Percentiles rank a stretch among this genome's conserved stretches.
Conservation (phyloP, 805 yeast genomes). For the Metschnikowia kunwiensis region DNA sequence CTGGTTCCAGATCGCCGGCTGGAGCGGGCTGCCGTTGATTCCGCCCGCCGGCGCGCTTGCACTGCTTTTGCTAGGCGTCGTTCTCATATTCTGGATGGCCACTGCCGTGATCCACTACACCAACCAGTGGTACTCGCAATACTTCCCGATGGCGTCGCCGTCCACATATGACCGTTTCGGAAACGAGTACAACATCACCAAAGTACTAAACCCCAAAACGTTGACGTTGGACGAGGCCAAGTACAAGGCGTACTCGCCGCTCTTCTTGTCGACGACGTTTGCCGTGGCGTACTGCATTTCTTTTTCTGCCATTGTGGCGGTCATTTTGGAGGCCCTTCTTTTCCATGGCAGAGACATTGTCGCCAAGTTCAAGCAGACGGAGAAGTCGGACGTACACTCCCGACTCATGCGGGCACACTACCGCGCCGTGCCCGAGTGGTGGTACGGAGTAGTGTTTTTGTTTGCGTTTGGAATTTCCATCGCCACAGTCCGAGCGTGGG, state of each 20-base stretch:
- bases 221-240: slow-evolving; percentile 16
- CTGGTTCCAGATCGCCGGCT: slow-evolving; percentile 21
- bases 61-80: slow-evolving; percentile 19
- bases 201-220: slow-evolving; percentile 14
- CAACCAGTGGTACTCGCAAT: slow-evolving; percentile 23
- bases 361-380: slow-evolving; percentile 16
- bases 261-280: slow-evolving; percentile 21
- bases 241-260: slow-evolving; percentile 21
- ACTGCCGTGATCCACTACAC: slow-evolving; percentile 21
- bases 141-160: slow-evolving; percentile 22
- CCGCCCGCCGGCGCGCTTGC: slow-evolving; percentile 20
- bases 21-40: slow-evolving; percentile 20
- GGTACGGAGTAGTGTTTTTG: slow-evolving; percentile 17
- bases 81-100: slow-evolving; percentile 18
- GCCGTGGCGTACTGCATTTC: slow-evolving; percentile 21
- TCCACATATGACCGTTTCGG: slow-evolving; percentile 21
- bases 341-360: slow-evolving; percentile 22
- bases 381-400: slow-evolving; percentile 21
- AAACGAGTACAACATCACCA: slow-evolving; percentile 18
- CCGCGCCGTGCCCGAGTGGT: slow-evolving; percentile 23
- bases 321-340: slow-evolving; percentile 19
- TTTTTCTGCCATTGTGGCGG: slow-evolving; percentile 22
- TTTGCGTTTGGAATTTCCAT: slow-evolving; percentile 15
- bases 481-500: slow-evolving; percentile 18
- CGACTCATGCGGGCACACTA: slow-evolving; percentile 20